Conservation (phyloP, 2,329 filamentous ascomycete genomes). For the Fusarium sp. region DNA sequence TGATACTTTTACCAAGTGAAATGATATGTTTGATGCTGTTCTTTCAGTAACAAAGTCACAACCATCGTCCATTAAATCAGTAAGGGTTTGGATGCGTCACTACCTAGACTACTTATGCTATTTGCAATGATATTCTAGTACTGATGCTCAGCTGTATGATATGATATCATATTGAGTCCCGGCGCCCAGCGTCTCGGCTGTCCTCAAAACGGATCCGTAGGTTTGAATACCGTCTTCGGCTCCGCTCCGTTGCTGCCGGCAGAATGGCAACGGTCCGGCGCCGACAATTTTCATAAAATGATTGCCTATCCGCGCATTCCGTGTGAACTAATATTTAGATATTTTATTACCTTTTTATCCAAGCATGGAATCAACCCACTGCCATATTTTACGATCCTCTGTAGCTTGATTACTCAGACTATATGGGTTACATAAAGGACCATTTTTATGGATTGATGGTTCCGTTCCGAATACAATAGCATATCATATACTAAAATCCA, state of each 20-base stretch:
- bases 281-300: not conserved
- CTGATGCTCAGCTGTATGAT: not conserved
- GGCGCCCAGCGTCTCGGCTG: not conserved
- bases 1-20: too few relatives aligned
- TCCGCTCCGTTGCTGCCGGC: conserved; percentile 5
- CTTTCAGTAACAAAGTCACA: not conserved
- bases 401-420: not conserved
- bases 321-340: too few relatives aligned
- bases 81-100: too few relatives aligned
- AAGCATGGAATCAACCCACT: not conserved
- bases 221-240: conserved; percentile 1
- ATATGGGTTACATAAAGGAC: not conserved
- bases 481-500: too few relatives aligned
- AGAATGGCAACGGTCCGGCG: not conserved
- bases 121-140: not conserved
- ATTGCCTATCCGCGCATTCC: too few relatives aligned
- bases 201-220: conserved; percentile 8
- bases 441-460: not conserved
- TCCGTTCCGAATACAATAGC: not conserved
- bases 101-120: too few relatives aligned
- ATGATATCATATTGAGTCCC: conserved; percentile 3
- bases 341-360: not conserved
- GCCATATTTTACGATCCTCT: not conserved
- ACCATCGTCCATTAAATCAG: not conserved
- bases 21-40: too few relatives aligned